phyloP scores from a whole-genome alignment of 2,329 filamentous ascomycete genomes.

The Hymenoscyphus fraxineus region DNA sequence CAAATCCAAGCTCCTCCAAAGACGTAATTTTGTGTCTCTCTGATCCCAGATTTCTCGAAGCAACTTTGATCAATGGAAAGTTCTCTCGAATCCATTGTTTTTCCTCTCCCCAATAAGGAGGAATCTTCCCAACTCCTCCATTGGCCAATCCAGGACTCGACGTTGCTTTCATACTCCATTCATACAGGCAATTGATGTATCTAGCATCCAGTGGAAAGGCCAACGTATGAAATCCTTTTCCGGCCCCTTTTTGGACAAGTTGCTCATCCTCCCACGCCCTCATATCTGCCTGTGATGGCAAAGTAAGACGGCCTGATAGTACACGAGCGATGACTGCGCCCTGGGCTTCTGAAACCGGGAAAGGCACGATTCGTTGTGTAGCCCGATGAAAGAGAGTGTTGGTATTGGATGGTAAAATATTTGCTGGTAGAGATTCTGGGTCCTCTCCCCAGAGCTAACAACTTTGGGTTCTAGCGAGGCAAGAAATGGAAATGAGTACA shows the following conservation, averaged over 20 bases:
- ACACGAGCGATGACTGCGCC: background rate
- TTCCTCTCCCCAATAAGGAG: conserved; percentile 3
- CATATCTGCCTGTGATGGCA: background rate
- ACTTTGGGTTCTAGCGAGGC: background rate
- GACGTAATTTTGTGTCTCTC: background rate
- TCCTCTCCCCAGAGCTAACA: background rate
- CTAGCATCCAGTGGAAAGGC: background rate
- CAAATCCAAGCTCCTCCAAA: background rate
- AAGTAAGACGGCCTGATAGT: background rate
- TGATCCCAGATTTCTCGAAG: background rate
- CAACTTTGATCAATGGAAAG: background rate
- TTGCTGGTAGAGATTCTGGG: conserved; percentile 1
- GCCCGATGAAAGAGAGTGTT: background rate
- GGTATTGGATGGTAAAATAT: conserved; percentile 4
- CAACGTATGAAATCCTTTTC: background rate
- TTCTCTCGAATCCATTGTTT: background rate
- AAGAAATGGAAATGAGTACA: conserved; percentile 2
- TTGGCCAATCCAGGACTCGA: background rate
- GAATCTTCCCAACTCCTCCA: background rate
- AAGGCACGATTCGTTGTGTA: background rate
- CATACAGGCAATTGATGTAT: background rate
- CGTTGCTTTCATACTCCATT: background rate
- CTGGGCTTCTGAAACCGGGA: background rate
- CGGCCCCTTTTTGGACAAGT: background rate
- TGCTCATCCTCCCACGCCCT: background rate